Evolutionary conservation across 805 yeast genomes (phyloP).

Genomic region (Ogataea dorogensis): DNA sequence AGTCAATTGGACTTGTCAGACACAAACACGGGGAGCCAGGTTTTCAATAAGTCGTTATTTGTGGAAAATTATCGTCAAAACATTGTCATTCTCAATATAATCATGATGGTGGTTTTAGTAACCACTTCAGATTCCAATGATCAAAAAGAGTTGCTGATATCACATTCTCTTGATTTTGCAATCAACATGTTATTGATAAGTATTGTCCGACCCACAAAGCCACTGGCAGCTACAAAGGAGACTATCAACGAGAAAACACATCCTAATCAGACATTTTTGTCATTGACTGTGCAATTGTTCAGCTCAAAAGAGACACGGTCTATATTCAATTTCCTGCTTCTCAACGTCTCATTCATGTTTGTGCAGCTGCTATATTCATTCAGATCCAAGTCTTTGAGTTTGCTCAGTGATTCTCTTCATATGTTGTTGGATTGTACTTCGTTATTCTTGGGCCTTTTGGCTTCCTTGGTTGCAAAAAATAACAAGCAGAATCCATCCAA

Average conservation of each 20-base stretch:
- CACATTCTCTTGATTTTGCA: constrained; percentile 11
- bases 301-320: constrained; percentile 73
- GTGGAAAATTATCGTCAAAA: constrained; percentile 26
- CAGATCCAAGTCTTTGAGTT: constrained; percentile 87
- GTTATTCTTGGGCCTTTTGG: constrained; percentile 81
- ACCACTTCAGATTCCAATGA: constrained; percentile 13
- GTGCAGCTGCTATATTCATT: constrained; percentile 90
- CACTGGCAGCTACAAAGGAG: neutral
- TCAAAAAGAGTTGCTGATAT: constrained; percentile 5
- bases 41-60: constrained; percentile 27
- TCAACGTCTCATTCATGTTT: constrained; percentile 92
- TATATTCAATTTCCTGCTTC: constrained; percentile 79
- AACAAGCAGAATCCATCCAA: constrained; percentile 25
- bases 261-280: constrained; percentile 18
- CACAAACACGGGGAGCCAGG: constrained; percentile 13
- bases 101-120: constrained; percentile 14
- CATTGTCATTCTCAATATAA: constrained; percentile 21
- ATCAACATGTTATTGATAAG: constrained; percentile 15
- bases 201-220: constrained; percentile 17
- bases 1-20: constrained; percentile 31
- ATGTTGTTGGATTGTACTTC: constrained; percentile 96
- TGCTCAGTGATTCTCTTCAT: constrained; percentile 89
- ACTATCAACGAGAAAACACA: constrained; percentile 4
- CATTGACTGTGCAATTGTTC: constrained; percentile 36
- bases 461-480: constrained; percentile 52